Base-by-base conservation (phyloP, 2,329 filamentous ascomycete genomes). In the Eurotiales sp. region DNA sequence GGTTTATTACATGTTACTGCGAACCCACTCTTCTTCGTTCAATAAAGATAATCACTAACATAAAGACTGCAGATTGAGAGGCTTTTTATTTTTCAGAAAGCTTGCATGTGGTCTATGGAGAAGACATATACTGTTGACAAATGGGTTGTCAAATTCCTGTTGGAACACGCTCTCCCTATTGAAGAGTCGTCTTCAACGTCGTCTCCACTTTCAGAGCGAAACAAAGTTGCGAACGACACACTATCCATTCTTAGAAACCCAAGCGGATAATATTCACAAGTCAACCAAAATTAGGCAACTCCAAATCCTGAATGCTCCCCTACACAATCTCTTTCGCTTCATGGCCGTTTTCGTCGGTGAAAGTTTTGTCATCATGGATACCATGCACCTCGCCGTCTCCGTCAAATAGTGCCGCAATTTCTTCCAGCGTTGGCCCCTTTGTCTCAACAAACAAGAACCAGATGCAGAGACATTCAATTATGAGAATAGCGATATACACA, bases 401-500 rank as follows among this genome's bases (percentile, higher is more conserved):
- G 36, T 58, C 56, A 27, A 58, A 55, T 7, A 57, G 34, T 8
- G 15, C 27, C 19, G 53, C 55, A 49, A 58, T 57, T 21, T 64
- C 59, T 55, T 70, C 66, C 27, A 71, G 51, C 53, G 64, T 69
- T 21, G 57, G 43, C 46, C 68, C 54, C 58, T 69, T 52, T 4
- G 66, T 71, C 57, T 71, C 68, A 3, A 69, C 41, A 61, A 57
- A 50, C 58, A 58, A 53, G 40, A 63, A 59, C 50, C 56, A 63
- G 57, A 67, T 54, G 51, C 64, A 51, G 52, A 64, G 30, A 57
- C 62, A 51, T 51, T 63, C 15, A 55, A 65, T 27, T 54, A 65
- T 59, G 5, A 61, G 56, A 66, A 67, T 74, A 50, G 64, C 66
- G 51, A 66, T 72, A 56, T 76, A 76, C 39, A 70, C 69, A 41